Percentiles rank a stretch among this genome's conserved stretches.
Conservation (phyloP, 2,329 filamentous ascomycete genomes). For the Xylariaceae sp. region DNA sequence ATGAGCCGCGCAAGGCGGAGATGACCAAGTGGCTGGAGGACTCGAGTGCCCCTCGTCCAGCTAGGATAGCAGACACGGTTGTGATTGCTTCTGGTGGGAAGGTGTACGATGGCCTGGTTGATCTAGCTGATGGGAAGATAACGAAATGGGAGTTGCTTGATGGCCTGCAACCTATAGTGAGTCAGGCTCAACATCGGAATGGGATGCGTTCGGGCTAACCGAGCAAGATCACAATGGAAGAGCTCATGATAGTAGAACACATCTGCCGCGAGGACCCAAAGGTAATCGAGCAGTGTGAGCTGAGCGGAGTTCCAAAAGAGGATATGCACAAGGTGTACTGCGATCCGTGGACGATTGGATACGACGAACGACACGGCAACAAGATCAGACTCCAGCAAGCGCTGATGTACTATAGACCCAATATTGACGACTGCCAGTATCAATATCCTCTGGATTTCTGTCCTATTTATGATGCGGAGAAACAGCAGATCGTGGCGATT, state of each 20-base stretch:
- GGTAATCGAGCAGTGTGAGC: constrained; percentile 84
- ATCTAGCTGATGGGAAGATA: constrained; percentile 64
- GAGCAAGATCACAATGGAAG: constrained; percentile 79
- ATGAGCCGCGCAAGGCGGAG: constrained; percentile 79
- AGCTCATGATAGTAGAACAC: constrained; percentile 75
- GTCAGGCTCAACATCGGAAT: constrained; percentile 16
- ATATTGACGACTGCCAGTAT: constrained; percentile 84
- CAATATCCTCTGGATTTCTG: constrained; percentile 91
- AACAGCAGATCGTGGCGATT: constrained; percentile 73
- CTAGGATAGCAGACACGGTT: constrained; percentile 75
- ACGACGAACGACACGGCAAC: constrained; percentile 83
- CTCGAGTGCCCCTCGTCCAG: constrained; percentile 55
- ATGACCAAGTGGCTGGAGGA: constrained; percentile 76
- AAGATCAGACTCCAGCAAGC: constrained; percentile 80
- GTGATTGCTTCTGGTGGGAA: constrained; percentile 75
- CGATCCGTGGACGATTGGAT: constrained; percentile 94
- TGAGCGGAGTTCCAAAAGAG: constrained; percentile 73
- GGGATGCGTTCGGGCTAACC: background rate
- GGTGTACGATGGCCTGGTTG: constrained; percentile 78
- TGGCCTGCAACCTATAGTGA: constrained; percentile 74
- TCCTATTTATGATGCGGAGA: constrained; percentile 82
- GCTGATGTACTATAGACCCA: constrained; percentile 90
- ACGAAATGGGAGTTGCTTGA: constrained; percentile 70
- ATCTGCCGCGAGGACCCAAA: constrained; percentile 72
- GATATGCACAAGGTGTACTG: constrained; percentile 97